Evolutionary conservation across 2,329 filamentous ascomycete genomes (phyloP).

Genomic region (Trichophyton verrucosum): DNA sequence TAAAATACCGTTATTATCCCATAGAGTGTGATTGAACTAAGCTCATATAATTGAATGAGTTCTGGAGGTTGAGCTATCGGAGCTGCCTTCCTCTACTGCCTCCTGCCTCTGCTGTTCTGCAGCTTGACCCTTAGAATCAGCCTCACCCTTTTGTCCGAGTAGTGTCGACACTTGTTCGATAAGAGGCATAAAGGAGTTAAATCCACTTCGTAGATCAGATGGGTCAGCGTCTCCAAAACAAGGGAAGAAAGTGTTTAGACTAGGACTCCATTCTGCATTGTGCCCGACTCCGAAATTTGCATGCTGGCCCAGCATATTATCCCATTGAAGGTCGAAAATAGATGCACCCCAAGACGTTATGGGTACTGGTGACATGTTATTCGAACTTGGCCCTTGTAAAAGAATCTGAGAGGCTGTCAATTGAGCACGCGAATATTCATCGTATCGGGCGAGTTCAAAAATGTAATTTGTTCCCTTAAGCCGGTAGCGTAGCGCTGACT

Average conservation of each 20-base stretch:
- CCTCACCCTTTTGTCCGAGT: slow-evolving; percentile 17
- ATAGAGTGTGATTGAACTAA: neutral
- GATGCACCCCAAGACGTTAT: slow-evolving; percentile 28
- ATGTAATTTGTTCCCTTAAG: slow-evolving; percentile 31
- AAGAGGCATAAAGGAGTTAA: slow-evolving; percentile 25
- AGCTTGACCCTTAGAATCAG: neutral
- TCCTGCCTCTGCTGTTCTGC: neutral
- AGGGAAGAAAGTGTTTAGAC: slow-evolving; percentile 27
- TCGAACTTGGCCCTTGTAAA: neutral
- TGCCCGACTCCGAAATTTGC: slow-evolving; percentile 25
- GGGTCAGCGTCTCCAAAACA: slow-evolving; percentile 12
- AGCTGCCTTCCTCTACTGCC: neutral
- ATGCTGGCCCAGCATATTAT: slow-evolving; percentile 28
- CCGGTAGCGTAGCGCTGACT: slow-evolving; percentile 27
- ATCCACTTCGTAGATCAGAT: slow-evolving; percentile 19
- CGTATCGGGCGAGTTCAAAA: slow-evolving; percentile 34
- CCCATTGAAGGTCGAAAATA: slow-evolving; percentile 30
- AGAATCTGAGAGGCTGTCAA: neutral
- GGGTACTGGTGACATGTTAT: slow-evolving; percentile 16
- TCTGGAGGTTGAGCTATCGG: neutral
- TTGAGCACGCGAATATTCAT: slow-evolving; percentile 20
- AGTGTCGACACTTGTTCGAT: slow-evolving; percentile 25
- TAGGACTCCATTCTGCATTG: slow-evolving; percentile 23
- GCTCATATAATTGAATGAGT: neutral
- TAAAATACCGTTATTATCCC: too few species aligned